A percentile compares a stretch with the other conserved stretches of the same genome.
These are phyloP conservation scores for Cladosporium oxysporum DNA, from an alignment of 2,329 filamentous ascomycete genomes.

Conservation along the genomic window DNA sequence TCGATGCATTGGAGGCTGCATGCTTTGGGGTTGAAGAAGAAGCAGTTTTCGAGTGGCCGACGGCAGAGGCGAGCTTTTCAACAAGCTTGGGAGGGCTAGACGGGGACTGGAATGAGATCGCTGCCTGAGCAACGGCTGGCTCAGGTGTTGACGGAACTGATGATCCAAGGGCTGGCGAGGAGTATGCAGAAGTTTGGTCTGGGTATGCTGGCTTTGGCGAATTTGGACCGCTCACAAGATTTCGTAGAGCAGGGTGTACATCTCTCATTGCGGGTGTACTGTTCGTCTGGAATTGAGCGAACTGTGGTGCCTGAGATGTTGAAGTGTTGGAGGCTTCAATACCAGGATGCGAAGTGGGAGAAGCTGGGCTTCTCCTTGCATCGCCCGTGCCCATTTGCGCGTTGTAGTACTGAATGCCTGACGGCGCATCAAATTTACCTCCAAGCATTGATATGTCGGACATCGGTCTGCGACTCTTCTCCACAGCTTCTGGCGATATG, in stretches of 20 bases:
- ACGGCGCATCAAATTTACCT: slow-evolving; percentile 6
- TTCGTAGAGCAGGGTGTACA: slow-evolving; percentile 17
- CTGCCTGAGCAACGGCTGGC: slow-evolving; percentile 9
- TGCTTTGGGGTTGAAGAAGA: slow-evolving; percentile 40
- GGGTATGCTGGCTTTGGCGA: slow-evolving; percentile 10
- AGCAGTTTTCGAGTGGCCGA: slow-evolving; percentile 31
- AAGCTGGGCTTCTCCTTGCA: neutral
- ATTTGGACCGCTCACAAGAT: slow-evolving; percentile 9
- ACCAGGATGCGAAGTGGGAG: neutral
- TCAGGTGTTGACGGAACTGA: slow-evolving; percentile 15
- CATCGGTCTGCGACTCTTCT: slow-evolving; percentile 24
- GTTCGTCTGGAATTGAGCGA: neutral
- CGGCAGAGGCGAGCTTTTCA: slow-evolving; percentile 34
- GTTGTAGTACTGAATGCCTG: neutral
- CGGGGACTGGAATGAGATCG: slow-evolving; percentile 21
- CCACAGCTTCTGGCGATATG: slow-evolving; percentile 11
- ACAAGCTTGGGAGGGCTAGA: slow-evolving; percentile 29
- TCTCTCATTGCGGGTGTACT: neutral
- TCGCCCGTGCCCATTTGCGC: neutral
- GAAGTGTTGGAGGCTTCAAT: neutral
- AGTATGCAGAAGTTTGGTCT: slow-evolving; percentile 7
- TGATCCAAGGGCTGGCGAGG: slow-evolving; percentile 12
- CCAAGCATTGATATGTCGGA: slow-evolving; percentile 23
- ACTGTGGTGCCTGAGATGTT: neutral
- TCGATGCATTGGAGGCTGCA: slow-evolving; percentile 67